A percentile compares a stretch with the other conserved stretches of the same genome.
Evolutionary conservation across 2,329 filamentous ascomycete species (phyloP).

Genomic region (Penicillium sp.): DNA sequence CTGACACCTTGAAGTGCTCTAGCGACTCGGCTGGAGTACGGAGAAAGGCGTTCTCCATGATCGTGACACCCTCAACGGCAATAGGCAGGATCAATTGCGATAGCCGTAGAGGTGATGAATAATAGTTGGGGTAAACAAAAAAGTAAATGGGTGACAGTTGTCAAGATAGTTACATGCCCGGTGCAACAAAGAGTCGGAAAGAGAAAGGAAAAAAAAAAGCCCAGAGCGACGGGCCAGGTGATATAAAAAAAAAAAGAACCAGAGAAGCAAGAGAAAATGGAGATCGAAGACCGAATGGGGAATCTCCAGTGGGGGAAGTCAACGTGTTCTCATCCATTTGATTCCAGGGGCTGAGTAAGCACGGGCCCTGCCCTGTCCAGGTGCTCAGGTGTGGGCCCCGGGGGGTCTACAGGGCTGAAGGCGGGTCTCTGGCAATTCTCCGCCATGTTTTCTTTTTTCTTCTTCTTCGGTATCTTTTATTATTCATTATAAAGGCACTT

Average conservation of each 20-base stretch:
- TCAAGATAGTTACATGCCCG: constrained; percentile 20
- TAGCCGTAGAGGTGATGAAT: constrained; percentile 17
- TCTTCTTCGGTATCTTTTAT: background rate
- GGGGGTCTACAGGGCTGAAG: constrained; percentile 23
- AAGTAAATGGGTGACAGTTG: constrained; percentile 4
- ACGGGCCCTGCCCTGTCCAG: background rate
- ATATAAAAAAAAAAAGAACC: background rate
- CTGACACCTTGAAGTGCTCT: constrained; percentile 52
- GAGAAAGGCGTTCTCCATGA: constrained; percentile 56
- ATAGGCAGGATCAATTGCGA: constrained; percentile 5
- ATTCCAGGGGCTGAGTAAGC: constrained; percentile 22
- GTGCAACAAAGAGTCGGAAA: constrained; percentile 14
- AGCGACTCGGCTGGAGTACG: constrained; percentile 51
- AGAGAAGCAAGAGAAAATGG: constrained; percentile 1
- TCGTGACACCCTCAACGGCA: constrained; percentile 11
- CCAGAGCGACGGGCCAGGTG: constrained; percentile 8
- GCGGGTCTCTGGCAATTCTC: constrained; percentile 5
- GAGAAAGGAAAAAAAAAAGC: constrained; percentile 9
- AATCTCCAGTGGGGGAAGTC: constrained; percentile 15
- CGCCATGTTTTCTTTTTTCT: background rate
- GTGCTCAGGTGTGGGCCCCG: background rate
- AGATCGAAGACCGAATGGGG: constrained; percentile 14
- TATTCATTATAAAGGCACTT: background rate
- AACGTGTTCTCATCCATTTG: constrained; percentile 30
- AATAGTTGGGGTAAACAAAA: constrained; percentile 16